These are phyloP conservation scores for Thelonectria olida DNA, from an alignment of 2,329 filamentous ascomycete species.

Conservation along the genomic window DNA sequence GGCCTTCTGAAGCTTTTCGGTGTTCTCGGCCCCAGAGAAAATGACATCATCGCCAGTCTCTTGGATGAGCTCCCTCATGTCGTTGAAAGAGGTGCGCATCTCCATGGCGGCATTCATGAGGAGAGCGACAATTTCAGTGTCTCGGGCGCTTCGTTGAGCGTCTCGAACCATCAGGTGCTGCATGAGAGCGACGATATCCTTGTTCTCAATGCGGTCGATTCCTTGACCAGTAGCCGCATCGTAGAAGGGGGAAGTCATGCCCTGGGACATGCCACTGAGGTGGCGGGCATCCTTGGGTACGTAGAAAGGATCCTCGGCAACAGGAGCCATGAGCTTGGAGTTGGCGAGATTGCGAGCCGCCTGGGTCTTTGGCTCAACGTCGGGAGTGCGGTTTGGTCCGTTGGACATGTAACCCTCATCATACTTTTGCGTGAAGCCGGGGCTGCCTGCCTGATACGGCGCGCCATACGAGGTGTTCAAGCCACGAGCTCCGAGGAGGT, in stretches of 20 bases:
- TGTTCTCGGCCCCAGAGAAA: constrained; percentile 87
- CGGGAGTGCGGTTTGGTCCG: constrained; percentile 65
- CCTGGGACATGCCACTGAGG: constrained; percentile 89
- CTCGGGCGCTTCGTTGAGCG: constrained; percentile 92
- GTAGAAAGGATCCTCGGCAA: constrained; percentile 73
- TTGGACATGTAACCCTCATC: constrained; percentile 95
- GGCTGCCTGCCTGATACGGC: constrained; percentile 64
- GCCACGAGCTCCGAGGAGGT: constrained; percentile 54
- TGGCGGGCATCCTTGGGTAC: constrained; percentile 67
- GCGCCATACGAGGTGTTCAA: constrained; percentile 52
- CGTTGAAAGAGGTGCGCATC: constrained; percentile 96
- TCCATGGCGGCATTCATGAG: constrained; percentile 93
- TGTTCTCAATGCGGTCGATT: constrained; percentile 91
- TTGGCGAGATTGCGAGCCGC: constrained; percentile 65
- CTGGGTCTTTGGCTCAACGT: constrained; percentile 59
- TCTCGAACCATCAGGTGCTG: constrained; percentile 96
- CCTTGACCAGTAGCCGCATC: constrained; percentile 88
- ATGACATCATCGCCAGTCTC: constrained; percentile 86
- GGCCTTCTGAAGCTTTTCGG: constrained; percentile 83
- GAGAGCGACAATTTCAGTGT: constrained; percentile 95
- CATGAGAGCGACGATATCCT: constrained; percentile 97
- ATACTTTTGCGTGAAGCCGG: constrained; percentile 66
- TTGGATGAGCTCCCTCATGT: constrained; percentile 91
- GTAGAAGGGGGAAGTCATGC: constrained; percentile 88
- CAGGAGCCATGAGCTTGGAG: constrained; percentile 56